These are phyloP conservation scores for Viola pubescens DNA, from an alignment of 441 rosid species.

Conservation along the genomic window DNA sequence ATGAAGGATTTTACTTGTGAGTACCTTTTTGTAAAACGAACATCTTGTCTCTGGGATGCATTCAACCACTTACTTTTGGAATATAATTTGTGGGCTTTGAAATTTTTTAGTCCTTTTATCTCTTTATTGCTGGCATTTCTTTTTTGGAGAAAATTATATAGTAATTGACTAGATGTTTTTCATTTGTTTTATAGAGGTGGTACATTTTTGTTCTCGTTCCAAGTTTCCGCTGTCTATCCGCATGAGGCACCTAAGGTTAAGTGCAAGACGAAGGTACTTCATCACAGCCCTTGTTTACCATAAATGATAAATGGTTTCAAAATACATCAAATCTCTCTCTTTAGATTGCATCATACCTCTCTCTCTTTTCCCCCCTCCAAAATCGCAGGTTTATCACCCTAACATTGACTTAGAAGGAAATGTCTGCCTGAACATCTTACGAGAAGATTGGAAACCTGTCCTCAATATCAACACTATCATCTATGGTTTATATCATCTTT, in stretches of 20 bases:
- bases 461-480: slow-evolving; percentile 84
- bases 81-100: neutral
- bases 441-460: slow-evolving; percentile 98
- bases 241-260: slow-evolving; percentile 95
- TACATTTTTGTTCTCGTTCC: slow-evolving; percentile 49
- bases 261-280: slow-evolving; percentile 84
- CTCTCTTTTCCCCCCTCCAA: too few relatives aligned
- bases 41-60: neutral
- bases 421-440: slow-evolving; percentile 78
- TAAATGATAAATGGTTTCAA: neutral
- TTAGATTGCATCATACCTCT: slow-evolving; percentile 11
- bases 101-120: neutral
- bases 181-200: slow-evolving; percentile 47
- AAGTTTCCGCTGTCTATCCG: slow-evolving; percentile 80
- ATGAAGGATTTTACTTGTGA: slow-evolving; percentile 88
- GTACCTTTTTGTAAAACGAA: slow-evolving; percentile 13
- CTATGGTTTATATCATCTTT: slow-evolving; percentile 85
- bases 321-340: neutral
- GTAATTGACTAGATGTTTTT: neutral
- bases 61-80: neutral
- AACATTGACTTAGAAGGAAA: slow-evolving; percentile 96
- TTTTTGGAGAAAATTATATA: neutral
- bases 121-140: slow-evolving; percentile 1
- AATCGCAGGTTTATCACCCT: slow-evolving; percentile 73
- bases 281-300: neutral